These are phyloP conservation scores for Fusarium protoensiforme DNA, from an alignment of 2,329 filamentous ascomycete species.

Conservation along the genomic window DNA sequence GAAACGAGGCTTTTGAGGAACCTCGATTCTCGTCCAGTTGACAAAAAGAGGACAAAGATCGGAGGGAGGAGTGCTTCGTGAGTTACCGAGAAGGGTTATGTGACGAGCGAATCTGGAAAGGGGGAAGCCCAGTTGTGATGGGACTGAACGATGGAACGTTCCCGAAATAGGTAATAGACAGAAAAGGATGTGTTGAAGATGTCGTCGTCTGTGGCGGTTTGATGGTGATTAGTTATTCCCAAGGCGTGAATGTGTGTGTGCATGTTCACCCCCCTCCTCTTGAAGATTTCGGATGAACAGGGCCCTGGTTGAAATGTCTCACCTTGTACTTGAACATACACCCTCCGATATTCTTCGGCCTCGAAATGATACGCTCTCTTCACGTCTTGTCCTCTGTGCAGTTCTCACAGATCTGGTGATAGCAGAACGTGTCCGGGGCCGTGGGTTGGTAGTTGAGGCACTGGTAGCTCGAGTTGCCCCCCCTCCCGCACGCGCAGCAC, in stretches of 20 bases:
- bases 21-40: background rate
- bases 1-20: background rate
- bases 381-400: constrained; percentile 48
- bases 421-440: constrained; percentile 63
- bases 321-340: constrained; percentile 1
- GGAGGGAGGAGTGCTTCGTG: background rate
- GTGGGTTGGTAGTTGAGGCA: constrained; percentile 59
- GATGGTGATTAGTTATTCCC: background rate
- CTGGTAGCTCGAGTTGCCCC: constrained; percentile 57
- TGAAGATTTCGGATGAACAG: constrained; percentile 20
- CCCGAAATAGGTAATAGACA: background rate
- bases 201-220: constrained; percentile 10
- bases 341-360: constrained; percentile 29
- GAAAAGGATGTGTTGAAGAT: background rate
- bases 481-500: constrained; percentile 61
- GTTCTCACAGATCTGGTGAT: constrained; percentile 59
- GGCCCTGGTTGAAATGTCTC: constrained; percentile 18
- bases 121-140: background rate
- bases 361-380: background rate
- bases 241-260: background rate
- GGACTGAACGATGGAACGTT: background rate
- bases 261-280: constrained; percentile 7
- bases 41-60: background rate
- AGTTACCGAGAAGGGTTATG: constrained; percentile 9
- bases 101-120: constrained; percentile 12